These are phyloP conservation scores for Lasiodiplodia sp. DNA, from an alignment of 2,329 filamentous ascomycete species.

Conservation along the genomic window DNA sequence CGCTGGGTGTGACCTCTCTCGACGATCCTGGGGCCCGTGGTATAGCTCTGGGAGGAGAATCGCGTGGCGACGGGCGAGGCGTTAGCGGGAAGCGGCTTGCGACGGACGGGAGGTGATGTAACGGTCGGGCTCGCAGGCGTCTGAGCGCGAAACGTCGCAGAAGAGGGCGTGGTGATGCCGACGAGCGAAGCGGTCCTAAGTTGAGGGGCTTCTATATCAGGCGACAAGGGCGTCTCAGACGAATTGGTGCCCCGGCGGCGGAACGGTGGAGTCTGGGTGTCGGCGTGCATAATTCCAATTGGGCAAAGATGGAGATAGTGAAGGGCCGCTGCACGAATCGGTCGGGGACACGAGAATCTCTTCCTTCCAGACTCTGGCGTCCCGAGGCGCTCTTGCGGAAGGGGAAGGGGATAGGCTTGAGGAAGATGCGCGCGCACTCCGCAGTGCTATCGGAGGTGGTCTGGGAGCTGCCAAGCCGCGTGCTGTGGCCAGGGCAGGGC, in stretches of 20 bases:
- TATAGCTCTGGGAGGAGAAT: conserved; percentile 51
- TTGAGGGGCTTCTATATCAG: conserved; percentile 29
- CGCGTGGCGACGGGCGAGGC: conserved; percentile 56
- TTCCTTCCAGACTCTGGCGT: conserved; percentile 28
- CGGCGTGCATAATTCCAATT: conserved; percentile 30
- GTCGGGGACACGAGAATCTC: conserved; percentile 28
- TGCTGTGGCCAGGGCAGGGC: conserved; percentile 18
- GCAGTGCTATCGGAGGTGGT: conserved; percentile 26
- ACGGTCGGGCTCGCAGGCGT: conserved; percentile 48
- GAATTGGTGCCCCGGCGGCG: conserved; percentile 26
- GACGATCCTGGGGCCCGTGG: conserved; percentile 47
- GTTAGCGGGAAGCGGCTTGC: conserved; percentile 63
- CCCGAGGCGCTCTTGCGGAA: conserved; percentile 28
- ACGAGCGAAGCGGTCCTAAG: conserved; percentile 43
- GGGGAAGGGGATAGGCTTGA: conserved; percentile 29
- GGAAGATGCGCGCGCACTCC: conserved; percentile 27
- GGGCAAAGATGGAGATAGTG: conserved; percentile 21
- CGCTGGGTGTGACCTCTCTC: conserved; percentile 36
- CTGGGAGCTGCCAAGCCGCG: conserved; percentile 22
- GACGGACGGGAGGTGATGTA: conserved; percentile 53
- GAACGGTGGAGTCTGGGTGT: conserved; percentile 25
- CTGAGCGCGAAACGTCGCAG: conserved; percentile 53
- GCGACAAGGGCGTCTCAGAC: conserved; percentile 30
- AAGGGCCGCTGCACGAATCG: conserved; percentile 27
- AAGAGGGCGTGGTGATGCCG: conserved; percentile 51